A percentile compares a stretch with the other conserved stretches of the same genome.
Conservation (phyloP, 331 rosid genomes). For the Quercus phellos region DNA sequence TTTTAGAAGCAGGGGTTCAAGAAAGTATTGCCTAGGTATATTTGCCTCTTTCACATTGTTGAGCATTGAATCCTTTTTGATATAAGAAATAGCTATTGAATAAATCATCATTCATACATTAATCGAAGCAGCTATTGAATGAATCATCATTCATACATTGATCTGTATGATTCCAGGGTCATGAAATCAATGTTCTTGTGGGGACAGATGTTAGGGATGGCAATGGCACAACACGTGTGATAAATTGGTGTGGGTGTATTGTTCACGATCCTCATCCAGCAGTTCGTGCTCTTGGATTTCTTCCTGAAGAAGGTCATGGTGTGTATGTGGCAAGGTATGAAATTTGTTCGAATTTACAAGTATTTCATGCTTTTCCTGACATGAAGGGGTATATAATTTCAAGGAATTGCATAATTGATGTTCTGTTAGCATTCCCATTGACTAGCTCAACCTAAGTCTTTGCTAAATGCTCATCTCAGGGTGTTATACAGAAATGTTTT, state of each 20-base stretch:
- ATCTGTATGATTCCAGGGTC: slow-evolving; percentile 55
- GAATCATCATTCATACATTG: slow-evolving; percentile 6
- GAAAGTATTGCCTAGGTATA: slow-evolving; percentile 6
- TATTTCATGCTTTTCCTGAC: neutral
- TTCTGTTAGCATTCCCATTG: neutral
- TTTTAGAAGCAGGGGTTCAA: neutral
- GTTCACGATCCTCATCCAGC: slow-evolving; percentile 96
- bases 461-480: neutral
- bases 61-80: slow-evolving; percentile 5
- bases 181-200: slow-evolving; percentile 71
- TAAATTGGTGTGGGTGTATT: slow-evolving; percentile 94
- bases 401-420: neutral
- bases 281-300: slow-evolving; percentile 97
- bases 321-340: slow-evolving; percentile 85
- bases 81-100: neutral
- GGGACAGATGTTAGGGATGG: slow-evolving; percentile 94
- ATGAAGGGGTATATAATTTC: neutral
- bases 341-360: neutral
- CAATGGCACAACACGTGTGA: slow-evolving; percentile 68
- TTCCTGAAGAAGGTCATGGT: slow-evolving; percentile 97
- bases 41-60: neutral
- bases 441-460: neutral
- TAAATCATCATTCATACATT: too few species aligned
- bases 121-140: neutral
- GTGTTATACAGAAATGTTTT: neutral